Base-by-base conservation (phyloP, 805 yeast genomes). In the Blastobotrys robertii region DNA sequence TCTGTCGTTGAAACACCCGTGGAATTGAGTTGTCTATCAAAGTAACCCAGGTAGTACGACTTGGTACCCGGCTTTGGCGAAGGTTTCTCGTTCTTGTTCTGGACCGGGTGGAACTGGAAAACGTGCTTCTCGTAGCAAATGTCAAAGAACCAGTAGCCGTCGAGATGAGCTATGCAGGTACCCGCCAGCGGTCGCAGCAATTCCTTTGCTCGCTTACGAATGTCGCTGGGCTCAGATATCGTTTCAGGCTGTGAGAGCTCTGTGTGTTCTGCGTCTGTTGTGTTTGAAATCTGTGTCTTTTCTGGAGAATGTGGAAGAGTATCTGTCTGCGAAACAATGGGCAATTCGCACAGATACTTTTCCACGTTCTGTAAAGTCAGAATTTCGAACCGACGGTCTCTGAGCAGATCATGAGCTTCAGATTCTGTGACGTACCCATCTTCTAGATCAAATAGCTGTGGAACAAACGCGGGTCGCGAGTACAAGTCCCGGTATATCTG, bases 91-190 rank as follows among this genome's bases (percentile, higher is more conserved):
- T 49, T 53, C 33, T 44, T 47, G 30, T 15, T 30, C 33, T 14
- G 19, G 15, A 12, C 40, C 48, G 55, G 47, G 48, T 73, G 79
- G 54, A 66, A 73, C 53, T 77, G 83, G 10, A 66, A 60, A 32
- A 77, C 55, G 37, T 67, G 64, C 44, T 66, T 69, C 4, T 72
- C 74, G 46, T 63, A 67, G 52, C 81, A 75, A 42, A 67, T 68
- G 3, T 66, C 70, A 49, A 70, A 74, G 9, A 72, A 69, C 79
- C 81, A 77, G 54, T 73, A 77, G n/a, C 69, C 72, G 31, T 66
- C 56, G 2, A 44, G 37, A 37, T 51, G 56, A 13, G 47, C 33
- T 1, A 64, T 33, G 41, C 70, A 65, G 9, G 38, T 37, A 4
- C 31, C 25, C 12, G 39, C 41, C 11, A 42, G 32, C 28, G 25